Percentiles rank a stretch among this genome's conserved stretches.
Evolutionary conservation across 495 filamentous ascomycete species (phyloP).

Genomic region (Wilcoxina mikolae): DNA sequence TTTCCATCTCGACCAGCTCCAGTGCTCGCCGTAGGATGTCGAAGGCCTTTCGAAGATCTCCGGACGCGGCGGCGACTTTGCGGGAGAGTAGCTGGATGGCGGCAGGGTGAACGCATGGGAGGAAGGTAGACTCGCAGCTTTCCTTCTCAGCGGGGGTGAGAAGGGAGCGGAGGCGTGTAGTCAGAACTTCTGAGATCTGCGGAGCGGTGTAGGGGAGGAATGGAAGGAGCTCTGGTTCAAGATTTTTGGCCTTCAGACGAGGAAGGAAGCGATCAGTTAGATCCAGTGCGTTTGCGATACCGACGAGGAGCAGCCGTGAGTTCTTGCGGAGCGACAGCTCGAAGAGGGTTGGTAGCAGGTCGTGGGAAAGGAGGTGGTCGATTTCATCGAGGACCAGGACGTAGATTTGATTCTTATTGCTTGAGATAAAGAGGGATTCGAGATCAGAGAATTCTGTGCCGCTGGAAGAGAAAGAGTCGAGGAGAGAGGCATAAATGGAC

Average conservation of each 20-base stretch:
- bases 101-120: conserved; percentile 83
- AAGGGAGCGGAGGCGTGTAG: conserved; percentile 61
- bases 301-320: conserved; percentile 68
- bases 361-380: conserved; percentile 76
- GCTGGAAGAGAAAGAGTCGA: conserved; percentile 46
- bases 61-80: conserved; percentile 84
- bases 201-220: conserved; percentile 82
- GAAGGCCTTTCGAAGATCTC: conserved; percentile 88
- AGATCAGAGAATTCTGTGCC: conserved; percentile 86
- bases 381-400: conserved; percentile 86
- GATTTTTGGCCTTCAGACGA: conserved; percentile 75
- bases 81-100: conserved; percentile 86
- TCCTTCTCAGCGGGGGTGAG: conserved; percentile 31
- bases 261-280: conserved; percentile 90
- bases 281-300: conserved; percentile 93
- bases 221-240: conserved; percentile 78
- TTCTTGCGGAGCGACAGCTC: conserved; percentile 73
- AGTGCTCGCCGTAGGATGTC: conserved; percentile 83
- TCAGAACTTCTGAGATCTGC: conserved; percentile 82
- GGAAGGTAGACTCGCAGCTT: conserved; percentile 37
- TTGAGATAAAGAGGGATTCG: conserved; percentile 82
- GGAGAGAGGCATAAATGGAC: conserved; percentile 63
- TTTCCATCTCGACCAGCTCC: conserved; percentile 78
- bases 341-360: conserved; percentile 79
- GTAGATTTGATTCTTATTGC: conserved; percentile 77